Conservation (phyloP, 176 grass and related monocot species). For the Puccinellia tenuiflora region DNA sequence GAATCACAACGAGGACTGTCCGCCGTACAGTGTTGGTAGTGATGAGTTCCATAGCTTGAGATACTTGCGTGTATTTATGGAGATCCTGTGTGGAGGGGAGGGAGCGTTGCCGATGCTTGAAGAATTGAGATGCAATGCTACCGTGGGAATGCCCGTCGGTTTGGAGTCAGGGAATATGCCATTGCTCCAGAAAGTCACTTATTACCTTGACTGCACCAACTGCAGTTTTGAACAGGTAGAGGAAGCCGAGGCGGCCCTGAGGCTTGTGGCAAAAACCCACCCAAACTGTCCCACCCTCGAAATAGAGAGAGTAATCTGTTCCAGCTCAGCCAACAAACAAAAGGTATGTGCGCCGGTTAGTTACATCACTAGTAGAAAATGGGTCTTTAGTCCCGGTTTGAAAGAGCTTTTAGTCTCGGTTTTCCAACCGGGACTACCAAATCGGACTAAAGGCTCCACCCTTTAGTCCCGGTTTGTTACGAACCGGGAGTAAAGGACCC, state of each 20-base stretch:
- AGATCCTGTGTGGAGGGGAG: background rate
- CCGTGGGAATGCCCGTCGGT: background rate
- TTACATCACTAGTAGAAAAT: too few species aligned
- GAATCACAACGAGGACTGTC: background rate
- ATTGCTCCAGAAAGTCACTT: background rate
- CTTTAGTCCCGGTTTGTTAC: too few species aligned
- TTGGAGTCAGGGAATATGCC: background rate
- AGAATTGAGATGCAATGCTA: background rate
- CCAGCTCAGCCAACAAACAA: too few species aligned
- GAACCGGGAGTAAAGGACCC: too few species aligned
- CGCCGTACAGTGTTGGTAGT: background rate
- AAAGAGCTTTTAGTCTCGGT: too few species aligned
- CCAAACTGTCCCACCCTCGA: background rate
- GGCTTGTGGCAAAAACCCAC: background rate
- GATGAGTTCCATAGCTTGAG: background rate
- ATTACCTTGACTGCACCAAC: background rate
- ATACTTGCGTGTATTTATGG: background rate
- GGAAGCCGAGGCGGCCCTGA: background rate
- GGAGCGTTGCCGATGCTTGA: background rate
- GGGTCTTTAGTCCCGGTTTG: too few species aligned
- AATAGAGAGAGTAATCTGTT: background rate
- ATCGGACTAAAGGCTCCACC: too few species aligned
- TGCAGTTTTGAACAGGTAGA: background rate
- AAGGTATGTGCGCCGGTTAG: background rate
- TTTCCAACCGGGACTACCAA: too few species aligned